phyloP scores from a whole-genome alignment of 495 filamentous ascomycete species.

The Aspergillus bertholletiae region DNA sequence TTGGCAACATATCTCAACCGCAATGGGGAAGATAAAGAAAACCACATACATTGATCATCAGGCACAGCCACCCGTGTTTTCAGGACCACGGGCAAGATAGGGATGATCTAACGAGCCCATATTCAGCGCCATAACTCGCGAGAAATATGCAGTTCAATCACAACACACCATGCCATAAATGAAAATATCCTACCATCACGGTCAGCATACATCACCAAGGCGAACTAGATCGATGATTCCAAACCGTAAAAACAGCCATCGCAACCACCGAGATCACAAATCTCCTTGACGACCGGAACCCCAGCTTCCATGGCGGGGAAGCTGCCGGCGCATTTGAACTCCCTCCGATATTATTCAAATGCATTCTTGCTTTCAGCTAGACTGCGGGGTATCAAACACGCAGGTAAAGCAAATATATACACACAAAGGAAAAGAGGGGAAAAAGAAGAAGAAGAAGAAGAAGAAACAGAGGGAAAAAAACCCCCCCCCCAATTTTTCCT shows the following conservation, averaged over 20 bases:
- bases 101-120: slow-evolving; percentile 52
- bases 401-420: too few species aligned
- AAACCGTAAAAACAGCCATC: slow-evolving; percentile 51
- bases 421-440: too few species aligned
- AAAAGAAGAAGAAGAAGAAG: too few species aligned
- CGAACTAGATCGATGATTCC: neutral
- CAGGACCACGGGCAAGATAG: slow-evolving; percentile 74
- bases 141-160: neutral
- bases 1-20: too few species aligned
- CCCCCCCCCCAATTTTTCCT: too few species aligned
- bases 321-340: neutral
- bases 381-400: too few species aligned
- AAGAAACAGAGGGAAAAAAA: too few species aligned
- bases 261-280: slow-evolving; percentile 49
- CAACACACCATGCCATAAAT: slow-evolving; percentile 65
- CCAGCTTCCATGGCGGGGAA: slow-evolving; percentile 19
- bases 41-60: slow-evolving; percentile 45
- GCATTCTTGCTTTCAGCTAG: too few species aligned
- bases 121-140: too few species aligned
- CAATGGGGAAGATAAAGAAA: slow-evolving; percentile 15
- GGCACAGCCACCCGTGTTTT: slow-evolving; percentile 53
- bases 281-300: slow-evolving; percentile 32
- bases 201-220: neutral
- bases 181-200: slow-evolving; percentile 58
- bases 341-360: neutral